phyloP scores from a whole-genome alignment of 2,329 filamentous ascomycete species.

The Hymenoscyphus salicellus region DNA sequence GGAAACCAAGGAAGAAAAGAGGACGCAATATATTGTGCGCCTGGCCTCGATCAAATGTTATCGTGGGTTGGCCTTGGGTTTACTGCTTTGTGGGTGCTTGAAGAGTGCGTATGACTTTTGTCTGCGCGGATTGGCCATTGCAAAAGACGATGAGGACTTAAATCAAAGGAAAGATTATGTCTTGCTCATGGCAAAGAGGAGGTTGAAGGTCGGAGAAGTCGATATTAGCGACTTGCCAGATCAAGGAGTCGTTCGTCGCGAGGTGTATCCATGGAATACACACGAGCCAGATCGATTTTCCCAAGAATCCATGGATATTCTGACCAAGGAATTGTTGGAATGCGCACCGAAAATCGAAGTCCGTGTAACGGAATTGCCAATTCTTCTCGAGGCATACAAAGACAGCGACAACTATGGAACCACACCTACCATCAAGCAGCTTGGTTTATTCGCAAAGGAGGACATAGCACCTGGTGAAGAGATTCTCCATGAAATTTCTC shows the following conservation, averaged over 20 bases:
- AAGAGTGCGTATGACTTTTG: slow-evolving; percentile 66
- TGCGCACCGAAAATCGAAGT: slow-evolving; percentile 83
- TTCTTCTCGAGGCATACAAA: slow-evolving; percentile 53
- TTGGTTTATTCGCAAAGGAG: slow-evolving; percentile 85
- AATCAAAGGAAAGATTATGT: slow-evolving; percentile 53
- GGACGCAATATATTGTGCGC: slow-evolving; percentile 43
- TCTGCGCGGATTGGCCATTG: slow-evolving; percentile 55
- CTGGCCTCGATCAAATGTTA: slow-evolving; percentile 56
- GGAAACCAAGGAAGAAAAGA: slow-evolving; percentile 37
- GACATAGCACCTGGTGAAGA: slow-evolving; percentile 74
- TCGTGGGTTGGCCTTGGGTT: slow-evolving; percentile 55
- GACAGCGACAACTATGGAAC: slow-evolving; percentile 48
- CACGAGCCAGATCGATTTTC: slow-evolving; percentile 70
- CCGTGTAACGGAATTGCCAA: slow-evolving; percentile 69
- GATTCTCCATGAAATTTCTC: slow-evolving; percentile 77
- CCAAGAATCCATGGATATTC: slow-evolving; percentile 61
- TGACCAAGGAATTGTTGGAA: slow-evolving; percentile 67
- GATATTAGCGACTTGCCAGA: slow-evolving; percentile 61
- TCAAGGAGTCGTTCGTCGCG: slow-evolving; percentile 64
- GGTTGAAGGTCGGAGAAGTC: slow-evolving; percentile 44
- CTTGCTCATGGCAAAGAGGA: slow-evolving; percentile 48
- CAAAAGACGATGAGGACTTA: slow-evolving; percentile 56
- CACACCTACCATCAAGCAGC: slow-evolving; percentile 65
- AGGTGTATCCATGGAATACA: slow-evolving; percentile 68
- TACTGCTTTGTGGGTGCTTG: slow-evolving; percentile 64